Evolutionary conservation across 768 basidiomycete species (phyloP), one percentile per base, ranked within the genome.

Genomic region (Amanita phalloides): DNA sequence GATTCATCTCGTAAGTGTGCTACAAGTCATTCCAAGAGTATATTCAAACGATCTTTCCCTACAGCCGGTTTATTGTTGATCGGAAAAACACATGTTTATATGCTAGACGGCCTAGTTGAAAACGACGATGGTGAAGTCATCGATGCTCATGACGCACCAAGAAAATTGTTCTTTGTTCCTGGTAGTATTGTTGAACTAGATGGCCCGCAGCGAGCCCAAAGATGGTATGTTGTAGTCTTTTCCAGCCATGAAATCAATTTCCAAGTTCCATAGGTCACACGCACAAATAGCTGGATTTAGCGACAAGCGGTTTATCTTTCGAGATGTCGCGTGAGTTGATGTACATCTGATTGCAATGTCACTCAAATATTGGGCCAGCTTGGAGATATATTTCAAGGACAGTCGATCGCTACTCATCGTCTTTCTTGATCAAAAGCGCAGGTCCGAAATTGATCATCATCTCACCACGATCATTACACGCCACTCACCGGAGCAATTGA

Each of bases 361-460:
- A 54, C 36, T 49, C 30, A 50, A 26, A 25, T 38, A 38, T 13
- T 33, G 2, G 17, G 35, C 7, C 55, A 93, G 90, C 0, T 71
- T 96, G 13, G 94, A 97, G 63, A 75, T 97, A 8, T 95, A 94
- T 67, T 91, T 96, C 73, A 85, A 82, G 58, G 94, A 97, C 59
- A 91, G 90, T 57, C 81, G 90, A 6, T 93, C 90, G 13, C 70
- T 96, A 42, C 71, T 97, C 20, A 73, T 90, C 28, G 86, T 93
- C 2, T 94, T 96, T 65, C 67, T 82, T 20, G 81, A 82, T 54
- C 81, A 81, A 60, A 69, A 76, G 55, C 78, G 78, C 45, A 75
- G 89, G 43, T 76, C 78, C 35, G 76, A 78, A 10, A 71, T 81
- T 37, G 76, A 81, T 42, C 72, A 77, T 30, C 71, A 75, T 25